A percentile compares a stretch with the other conserved stretches of the same genome.
Evolutionary conservation across 257 asterid genomes (phyloP).

Genomic region (Thymus quinquecostatus): DNA sequence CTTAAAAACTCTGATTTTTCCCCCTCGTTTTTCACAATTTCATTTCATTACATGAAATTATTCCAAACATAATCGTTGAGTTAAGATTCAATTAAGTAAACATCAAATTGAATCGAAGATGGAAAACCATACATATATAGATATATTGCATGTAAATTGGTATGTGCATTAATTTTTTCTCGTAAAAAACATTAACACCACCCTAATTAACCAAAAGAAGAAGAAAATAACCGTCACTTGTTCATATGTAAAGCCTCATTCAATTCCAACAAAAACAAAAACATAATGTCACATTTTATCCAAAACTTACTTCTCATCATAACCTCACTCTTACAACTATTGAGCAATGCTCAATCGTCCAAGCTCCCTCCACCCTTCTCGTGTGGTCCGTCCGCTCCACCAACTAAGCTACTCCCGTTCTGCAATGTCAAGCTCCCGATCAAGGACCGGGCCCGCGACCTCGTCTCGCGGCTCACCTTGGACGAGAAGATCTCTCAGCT

Average conservation of each 20-base stretch:
- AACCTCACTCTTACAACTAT: background rate
- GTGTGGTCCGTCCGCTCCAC: conserved; percentile 33
- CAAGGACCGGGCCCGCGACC: conserved; percentile 37
- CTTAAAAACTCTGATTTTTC: no score
- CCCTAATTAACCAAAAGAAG: no score
- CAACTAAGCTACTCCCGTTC: conserved; percentile 35
- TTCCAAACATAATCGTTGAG: no score
- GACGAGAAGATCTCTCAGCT: conserved; percentile 56
- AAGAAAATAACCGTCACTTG: background rate
- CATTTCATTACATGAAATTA: no score
- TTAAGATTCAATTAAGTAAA: no score
- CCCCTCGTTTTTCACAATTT: no score
- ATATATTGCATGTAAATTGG: no score
- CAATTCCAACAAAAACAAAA: background rate
- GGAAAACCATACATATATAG: no score
- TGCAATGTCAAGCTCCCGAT: conserved; percentile 39
- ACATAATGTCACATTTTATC: conserved; percentile 25
- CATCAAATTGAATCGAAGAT: no score
- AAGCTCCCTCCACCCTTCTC: conserved; percentile 46
- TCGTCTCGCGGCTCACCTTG: conserved; percentile 49
- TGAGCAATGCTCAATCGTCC: conserved; percentile 20
- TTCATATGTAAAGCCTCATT: background rate
- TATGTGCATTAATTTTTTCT: no score
- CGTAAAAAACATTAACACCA: no score
- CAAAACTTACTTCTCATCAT: conserved; percentile 16